Base-by-base conservation (phyloP, 2,329 filamentous ascomycete species). In the Fusarium praegraminearum region DNA sequence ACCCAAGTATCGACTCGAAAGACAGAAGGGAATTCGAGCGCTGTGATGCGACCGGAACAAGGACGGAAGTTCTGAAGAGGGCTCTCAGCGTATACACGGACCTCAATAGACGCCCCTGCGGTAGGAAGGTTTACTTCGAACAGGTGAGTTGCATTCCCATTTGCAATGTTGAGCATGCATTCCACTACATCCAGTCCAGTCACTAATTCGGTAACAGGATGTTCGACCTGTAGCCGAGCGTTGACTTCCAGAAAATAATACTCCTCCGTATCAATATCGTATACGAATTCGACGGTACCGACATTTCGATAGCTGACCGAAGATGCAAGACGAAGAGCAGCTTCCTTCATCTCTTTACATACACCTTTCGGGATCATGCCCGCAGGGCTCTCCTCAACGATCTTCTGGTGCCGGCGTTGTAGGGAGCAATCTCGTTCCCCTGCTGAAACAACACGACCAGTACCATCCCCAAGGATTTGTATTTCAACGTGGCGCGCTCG, bases 121-220 rank as follows among this genome's bases (percentile, higher is more conserved):
- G 73, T 24, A 0, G 32, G 8, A 3, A 50, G 22, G 0, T 46
- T 10, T 0, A 49, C 41, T 9, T 53, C 71, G 24, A 71, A 81
- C 30, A 68, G 56, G 7, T 50, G 44, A 2, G 58, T 32, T 22
- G 40, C 30, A n/a, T 63, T 64, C 1, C 58, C 68, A 10, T 55
- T 50, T 11, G 76, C 80, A 35, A 80, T 78, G 0, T 70, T 69
- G 13, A 83, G 57, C 81, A 83, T 83, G 24, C 80, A 73, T 33
- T 88, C 84, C 2, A 94, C 92, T 13, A 94, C 82, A 75, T 94
- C 92, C 50, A 93, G 86, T 0, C 87, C 90, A 12, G 90, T 93
- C 4, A 92, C 89, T 84, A 91, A 90, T 77, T 94, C 92, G 0
- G 92, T 94, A 11, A 80, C 78, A 24, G 80, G 78, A 68, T 85